phyloP scores from a whole-genome alignment of 257 asterid genomes.

The Rauvolfia tetraphylla region DNA sequence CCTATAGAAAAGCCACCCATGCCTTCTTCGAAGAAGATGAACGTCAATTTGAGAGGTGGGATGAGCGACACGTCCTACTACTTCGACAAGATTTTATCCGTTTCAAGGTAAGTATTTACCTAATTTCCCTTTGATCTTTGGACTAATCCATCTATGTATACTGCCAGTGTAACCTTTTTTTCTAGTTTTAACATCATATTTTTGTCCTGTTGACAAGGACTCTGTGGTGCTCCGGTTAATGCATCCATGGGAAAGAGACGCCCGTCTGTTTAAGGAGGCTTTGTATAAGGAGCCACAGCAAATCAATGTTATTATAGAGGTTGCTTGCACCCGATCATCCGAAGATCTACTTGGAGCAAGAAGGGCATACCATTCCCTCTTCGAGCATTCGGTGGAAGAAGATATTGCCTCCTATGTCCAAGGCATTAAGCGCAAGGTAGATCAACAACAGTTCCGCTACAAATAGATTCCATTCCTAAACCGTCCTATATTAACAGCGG shows the following conservation, averaged over 20 bases:
- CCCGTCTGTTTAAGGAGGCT: slow-evolving; percentile 58
- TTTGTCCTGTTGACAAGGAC: too few relatives aligned
- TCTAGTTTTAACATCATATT: too few relatives aligned
- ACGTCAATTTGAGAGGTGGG: slow-evolving; percentile 79
- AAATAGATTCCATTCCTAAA: too few relatives aligned
- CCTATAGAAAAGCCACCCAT: slow-evolving; percentile 51
- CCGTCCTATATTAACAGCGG: too few relatives aligned
- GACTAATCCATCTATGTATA: too few relatives aligned
- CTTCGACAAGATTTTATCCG: slow-evolving; percentile 79
- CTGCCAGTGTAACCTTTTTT: too few relatives aligned
- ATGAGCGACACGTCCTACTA: slow-evolving; percentile 54
- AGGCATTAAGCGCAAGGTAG: slow-evolving; percentile 51
- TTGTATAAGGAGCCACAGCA: slow-evolving; percentile 37
- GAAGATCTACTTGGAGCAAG: slow-evolving; percentile 78
- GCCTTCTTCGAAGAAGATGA: slow-evolving; percentile 69
- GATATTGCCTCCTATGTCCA: slow-evolving; percentile 56
- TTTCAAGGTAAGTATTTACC: slow-evolving; percentile 48
- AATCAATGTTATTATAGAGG: slow-evolving; percentile 46
- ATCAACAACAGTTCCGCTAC: too few relatives aligned
- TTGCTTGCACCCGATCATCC: slow-evolving; percentile 64
- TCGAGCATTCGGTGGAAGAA: slow-evolving; percentile 68
- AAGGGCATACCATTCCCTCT: slow-evolving; percentile 82
- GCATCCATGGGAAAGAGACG: slow-evolving; percentile 98
- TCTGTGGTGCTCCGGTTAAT: slow-evolving; percentile 72
- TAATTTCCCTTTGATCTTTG: too few relatives aligned